A percentile compares a stretch with the other conserved stretches of the same genome.
Conservation (phyloP, 2,329 filamentous ascomycete species). For the Orbilia brochopaga region DNA sequence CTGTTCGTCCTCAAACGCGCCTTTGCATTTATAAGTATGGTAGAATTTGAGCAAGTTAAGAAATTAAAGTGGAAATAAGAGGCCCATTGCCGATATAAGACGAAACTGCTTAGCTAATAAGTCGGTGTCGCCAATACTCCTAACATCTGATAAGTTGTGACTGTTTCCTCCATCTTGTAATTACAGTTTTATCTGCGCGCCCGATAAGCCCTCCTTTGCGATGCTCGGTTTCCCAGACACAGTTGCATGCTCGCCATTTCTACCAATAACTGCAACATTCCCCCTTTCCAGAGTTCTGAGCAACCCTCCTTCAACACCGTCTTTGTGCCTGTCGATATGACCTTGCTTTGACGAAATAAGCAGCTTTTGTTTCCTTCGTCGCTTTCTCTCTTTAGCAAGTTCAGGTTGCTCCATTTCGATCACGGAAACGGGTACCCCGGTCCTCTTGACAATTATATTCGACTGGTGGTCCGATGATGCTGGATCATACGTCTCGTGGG, state of each 20-base stretch:
- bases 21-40: no score
- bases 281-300: constrained; percentile 24
- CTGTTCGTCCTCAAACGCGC: no score
- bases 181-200: constrained; percentile 29
- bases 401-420: constrained; percentile 14
- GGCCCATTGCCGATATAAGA: no score
- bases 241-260: constrained; percentile 11
- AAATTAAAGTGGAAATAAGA: no score
- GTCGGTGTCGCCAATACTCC: no score
- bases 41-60: no score
- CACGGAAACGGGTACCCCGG: constrained; percentile 27
- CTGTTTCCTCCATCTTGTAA: not conserved
- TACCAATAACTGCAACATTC: constrained; percentile 22
- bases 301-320: not conserved
- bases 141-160: no score
- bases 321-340: not conserved
- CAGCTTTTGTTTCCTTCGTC: not conserved
- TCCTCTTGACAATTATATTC: not conserved
- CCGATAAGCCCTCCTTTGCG: not conserved
- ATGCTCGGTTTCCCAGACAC: constrained; percentile 2
- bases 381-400: constrained; percentile 3
- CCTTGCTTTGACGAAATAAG: not conserved
- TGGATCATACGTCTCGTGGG: constrained; percentile 80
- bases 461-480: constrained; percentile 9
- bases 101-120: no score